These are phyloP conservation scores for Aspergillus incahuasiensis DNA, from an alignment of 495 filamentous ascomycete genomes.

Conservation along the genomic window DNA sequence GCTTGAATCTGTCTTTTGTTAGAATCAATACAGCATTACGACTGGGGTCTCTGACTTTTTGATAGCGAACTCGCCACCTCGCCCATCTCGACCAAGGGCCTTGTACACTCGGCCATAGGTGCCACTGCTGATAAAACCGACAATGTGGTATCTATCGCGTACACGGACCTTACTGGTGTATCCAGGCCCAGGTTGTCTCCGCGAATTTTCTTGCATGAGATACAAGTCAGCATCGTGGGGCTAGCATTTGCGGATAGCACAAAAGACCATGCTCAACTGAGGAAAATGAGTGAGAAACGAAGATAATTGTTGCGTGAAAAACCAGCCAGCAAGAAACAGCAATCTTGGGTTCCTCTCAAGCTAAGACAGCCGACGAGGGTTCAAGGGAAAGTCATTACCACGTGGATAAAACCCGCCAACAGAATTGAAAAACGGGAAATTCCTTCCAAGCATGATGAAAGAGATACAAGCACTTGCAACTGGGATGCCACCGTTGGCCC, in stretches of 20 bases:
- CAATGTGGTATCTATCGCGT: constrained; percentile 85
- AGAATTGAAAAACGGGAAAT: constrained; percentile 41
- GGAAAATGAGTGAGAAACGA: constrained; percentile 2
- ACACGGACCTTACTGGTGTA: constrained; percentile 88
- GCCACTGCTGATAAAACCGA: constrained; percentile 96
- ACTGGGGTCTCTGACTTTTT: constrained; percentile 62
- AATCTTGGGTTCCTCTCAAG: constrained; percentile 6
- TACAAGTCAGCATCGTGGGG: neutral
- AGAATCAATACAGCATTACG: neutral
- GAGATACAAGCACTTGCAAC: constrained; percentile 17
- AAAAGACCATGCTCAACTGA: constrained; percentile 10
- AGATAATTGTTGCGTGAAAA: neutral
- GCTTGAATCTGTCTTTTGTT: constrained; percentile 71
- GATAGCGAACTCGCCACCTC: constrained; percentile 80
- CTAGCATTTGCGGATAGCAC: neutral
- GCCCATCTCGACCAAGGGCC: constrained; percentile 73
- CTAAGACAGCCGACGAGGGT: constrained; percentile 4
- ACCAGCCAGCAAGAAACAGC: neutral
- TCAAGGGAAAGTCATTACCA: constrained; percentile 40
- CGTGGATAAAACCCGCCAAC: constrained; percentile 44
- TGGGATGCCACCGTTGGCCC: neutral
- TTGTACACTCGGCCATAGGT: constrained; percentile 99
- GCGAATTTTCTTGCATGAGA: constrained; percentile 31
- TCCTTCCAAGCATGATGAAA: constrained; percentile 41
- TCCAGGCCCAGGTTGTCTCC: constrained; percentile 38